Conservation (phyloP, 2,329 filamentous ascomycete genomes). For the Trichoderma gracile region DNA sequence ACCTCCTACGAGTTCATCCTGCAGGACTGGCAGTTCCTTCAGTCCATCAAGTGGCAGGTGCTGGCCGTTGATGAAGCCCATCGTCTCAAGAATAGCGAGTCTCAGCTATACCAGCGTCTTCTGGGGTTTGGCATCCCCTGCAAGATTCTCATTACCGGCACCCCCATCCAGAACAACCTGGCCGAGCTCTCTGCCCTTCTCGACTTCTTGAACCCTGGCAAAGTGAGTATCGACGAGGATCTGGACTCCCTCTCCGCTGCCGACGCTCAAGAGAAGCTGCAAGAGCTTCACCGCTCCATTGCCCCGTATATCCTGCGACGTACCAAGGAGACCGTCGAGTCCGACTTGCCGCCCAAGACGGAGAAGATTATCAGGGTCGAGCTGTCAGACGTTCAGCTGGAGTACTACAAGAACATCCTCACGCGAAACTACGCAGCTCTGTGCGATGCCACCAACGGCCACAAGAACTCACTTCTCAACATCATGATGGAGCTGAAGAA, state of each 20-base stretch:
- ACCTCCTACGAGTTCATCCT: conserved; percentile 98
- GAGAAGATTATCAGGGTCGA: conserved; percentile 99
- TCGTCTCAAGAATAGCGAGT: conserved; percentile 93
- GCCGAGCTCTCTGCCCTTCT: conserved; percentile 89
- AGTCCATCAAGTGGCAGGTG: conserved; percentile 95
- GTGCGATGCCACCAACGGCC: conserved; percentile 84
- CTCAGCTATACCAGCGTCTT: conserved; percentile 84
- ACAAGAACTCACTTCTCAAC: conserved; percentile 93
- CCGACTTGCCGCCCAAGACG: conserved; percentile 92
- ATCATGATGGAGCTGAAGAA: conserved; percentile 99
- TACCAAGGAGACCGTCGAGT: conserved; percentile 96
- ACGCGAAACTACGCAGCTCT: conserved; percentile 94
- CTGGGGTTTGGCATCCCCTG: conserved; percentile 84
- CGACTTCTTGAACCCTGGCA: conserved; percentile 96
- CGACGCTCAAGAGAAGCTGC: conserved; percentile 83
- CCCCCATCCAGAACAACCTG: conserved; percentile 95
- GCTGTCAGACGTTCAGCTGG: conserved; percentile 90
- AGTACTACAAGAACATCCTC: conserved; percentile 98
- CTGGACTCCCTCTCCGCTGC: conserved; percentile 76
- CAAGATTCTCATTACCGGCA: conserved; percentile 91
- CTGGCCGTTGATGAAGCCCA: conserved; percentile 96
- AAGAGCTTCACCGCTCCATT: conserved; percentile 80
- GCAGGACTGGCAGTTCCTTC: conserved; percentile 78
- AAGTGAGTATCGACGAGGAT: conserved; percentile 86
- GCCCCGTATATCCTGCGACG: conserved; percentile 92